Evolutionary conservation across 2,329 filamentous ascomycete species (phyloP).

Genomic region (Zymoseptoria passerinii): DNA sequence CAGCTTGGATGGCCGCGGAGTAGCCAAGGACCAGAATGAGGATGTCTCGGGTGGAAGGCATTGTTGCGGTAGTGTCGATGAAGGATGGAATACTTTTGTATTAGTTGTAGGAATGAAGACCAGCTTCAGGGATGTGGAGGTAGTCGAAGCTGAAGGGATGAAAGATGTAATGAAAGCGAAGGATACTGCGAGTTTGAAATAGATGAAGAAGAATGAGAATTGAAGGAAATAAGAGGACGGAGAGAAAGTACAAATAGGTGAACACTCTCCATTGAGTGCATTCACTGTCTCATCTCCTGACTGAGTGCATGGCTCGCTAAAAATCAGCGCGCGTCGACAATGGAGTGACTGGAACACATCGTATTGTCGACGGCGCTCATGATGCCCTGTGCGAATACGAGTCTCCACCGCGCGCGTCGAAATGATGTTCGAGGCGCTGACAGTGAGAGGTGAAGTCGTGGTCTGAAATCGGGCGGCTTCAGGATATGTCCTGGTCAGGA

Average conservation of each 20-base stretch:
- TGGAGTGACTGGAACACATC: background rate
- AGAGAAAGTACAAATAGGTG: background rate
- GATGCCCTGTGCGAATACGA: background rate
- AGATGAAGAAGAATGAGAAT: background rate
- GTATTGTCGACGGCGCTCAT: background rate
- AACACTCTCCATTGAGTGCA: background rate
- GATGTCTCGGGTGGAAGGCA: conserved; percentile 6
- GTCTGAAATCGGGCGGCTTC: background rate
- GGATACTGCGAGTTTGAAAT: background rate
- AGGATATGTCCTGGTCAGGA: background rate
- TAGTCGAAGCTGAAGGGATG: background rate
- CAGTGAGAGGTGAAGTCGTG: background rate
- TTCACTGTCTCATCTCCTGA: background rate
- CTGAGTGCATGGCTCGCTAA: background rate
- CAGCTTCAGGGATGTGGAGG: conserved; percentile 16
- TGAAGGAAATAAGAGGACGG: background rate
- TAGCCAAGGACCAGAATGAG: conserved; percentile 11
- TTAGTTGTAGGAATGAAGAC: conserved; percentile 20
- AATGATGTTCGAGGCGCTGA: background rate
- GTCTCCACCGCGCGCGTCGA: background rate
- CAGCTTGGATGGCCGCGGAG: conserved; percentile 4
- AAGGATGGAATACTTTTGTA: conserved; percentile 3
- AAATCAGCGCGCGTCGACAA: background rate
- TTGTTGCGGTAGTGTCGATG: conserved; percentile 1
- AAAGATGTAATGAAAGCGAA: background rate